phyloP scores from a whole-genome alignment of 108 stramenopile genomes.

The Conticribra weissflogii region DNA sequence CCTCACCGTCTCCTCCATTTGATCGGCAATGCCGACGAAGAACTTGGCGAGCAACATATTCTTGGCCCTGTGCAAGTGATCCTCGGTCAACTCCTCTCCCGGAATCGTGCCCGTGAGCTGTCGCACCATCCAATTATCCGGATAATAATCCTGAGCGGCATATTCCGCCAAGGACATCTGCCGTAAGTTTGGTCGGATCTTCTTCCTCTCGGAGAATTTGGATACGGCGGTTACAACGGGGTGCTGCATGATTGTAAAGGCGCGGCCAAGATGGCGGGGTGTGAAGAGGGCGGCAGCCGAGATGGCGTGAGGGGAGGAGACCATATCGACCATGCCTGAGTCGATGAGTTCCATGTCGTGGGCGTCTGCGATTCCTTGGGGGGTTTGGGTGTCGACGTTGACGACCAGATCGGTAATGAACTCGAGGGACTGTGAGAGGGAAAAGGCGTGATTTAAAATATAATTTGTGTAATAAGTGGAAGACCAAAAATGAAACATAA shows the following conservation, averaged over 20 bases:
- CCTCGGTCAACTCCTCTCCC: conserved; percentile 7
- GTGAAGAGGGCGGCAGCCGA: conserved; percentile 34
- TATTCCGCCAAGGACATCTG: conserved; percentile 16
- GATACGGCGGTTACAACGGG: conserved; percentile 40
- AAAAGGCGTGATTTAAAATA: not conserved
- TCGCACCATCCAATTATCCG: conserved; percentile 22
- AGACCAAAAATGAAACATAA: not conserved
- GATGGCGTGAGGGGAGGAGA: conserved; percentile 23
- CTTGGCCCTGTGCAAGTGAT: conserved; percentile 14
- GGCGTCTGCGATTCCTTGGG: conserved; percentile 15
- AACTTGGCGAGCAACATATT: conserved; percentile 23
- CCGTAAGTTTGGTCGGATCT: conserved; percentile 11
- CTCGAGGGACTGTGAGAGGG: not conserved
- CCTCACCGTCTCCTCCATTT: conserved; percentile 21
- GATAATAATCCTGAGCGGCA: conserved; percentile 7
- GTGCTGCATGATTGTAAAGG: conserved; percentile 45
- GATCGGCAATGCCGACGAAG: conserved; percentile 25
- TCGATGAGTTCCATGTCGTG: conserved; percentile 18
- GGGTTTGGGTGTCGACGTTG: conserved; percentile 19
- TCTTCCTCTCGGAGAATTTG: conserved; percentile 20
- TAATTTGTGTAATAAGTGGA: not conserved
- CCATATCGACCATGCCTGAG: conserved; percentile 34
- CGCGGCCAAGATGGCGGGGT: conserved; percentile 25
- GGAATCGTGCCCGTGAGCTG: conserved; percentile 16
- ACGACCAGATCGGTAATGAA: conserved; percentile 14